These are phyloP conservation scores for Kazachstania sp. DNA, from an alignment of 1,139 yeast genomes.

Conservation along the genomic window DNA sequence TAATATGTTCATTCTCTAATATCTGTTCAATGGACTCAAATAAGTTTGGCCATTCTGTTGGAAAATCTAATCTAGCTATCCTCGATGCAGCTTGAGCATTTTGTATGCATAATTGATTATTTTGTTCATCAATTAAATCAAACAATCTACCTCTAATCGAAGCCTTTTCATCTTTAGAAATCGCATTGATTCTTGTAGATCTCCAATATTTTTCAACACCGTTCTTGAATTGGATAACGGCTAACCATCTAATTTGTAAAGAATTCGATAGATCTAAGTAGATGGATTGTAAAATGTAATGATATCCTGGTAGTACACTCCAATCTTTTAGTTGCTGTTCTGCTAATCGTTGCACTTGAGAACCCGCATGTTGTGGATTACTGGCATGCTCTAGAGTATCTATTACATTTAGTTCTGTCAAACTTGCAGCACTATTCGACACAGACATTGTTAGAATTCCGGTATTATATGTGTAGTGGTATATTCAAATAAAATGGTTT, in stretches of 20 bases:
- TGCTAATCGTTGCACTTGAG: conserved; percentile 46
- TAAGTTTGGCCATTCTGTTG: conserved; percentile 73
- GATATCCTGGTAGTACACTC: conserved; percentile 58
- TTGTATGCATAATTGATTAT: conserved; percentile 66
- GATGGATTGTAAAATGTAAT: conserved; percentile 47
- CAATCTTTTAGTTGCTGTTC: conserved; percentile 61
- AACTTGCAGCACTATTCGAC: conserved; percentile 6
- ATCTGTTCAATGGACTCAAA: conserved; percentile 55
- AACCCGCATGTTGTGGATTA: conserved; percentile 38
- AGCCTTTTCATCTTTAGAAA: conserved; percentile 58
- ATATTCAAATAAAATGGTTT: background rate
- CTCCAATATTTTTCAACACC: conserved; percentile 84
- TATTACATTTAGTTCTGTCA: conserved; percentile 22
- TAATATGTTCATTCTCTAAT: conserved; percentile 35
- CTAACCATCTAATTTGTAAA: conserved; percentile 71
- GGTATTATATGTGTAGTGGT: background rate
- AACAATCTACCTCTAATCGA: conserved; percentile 55
- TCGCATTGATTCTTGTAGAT: conserved; percentile 47
- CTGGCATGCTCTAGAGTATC: conserved; percentile 44
- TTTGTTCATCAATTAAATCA: conserved; percentile 54
- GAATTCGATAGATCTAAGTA: conserved; percentile 53
- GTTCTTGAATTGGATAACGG: conserved; percentile 80
- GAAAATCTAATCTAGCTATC: conserved; percentile 78
- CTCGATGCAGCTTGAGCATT: conserved; percentile 75
- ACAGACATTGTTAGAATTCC: conserved; percentile 5